Evolutionary conservation across 352 stramenopile genomes (phyloP).

Genomic region (Phytophthora sp.): DNA sequence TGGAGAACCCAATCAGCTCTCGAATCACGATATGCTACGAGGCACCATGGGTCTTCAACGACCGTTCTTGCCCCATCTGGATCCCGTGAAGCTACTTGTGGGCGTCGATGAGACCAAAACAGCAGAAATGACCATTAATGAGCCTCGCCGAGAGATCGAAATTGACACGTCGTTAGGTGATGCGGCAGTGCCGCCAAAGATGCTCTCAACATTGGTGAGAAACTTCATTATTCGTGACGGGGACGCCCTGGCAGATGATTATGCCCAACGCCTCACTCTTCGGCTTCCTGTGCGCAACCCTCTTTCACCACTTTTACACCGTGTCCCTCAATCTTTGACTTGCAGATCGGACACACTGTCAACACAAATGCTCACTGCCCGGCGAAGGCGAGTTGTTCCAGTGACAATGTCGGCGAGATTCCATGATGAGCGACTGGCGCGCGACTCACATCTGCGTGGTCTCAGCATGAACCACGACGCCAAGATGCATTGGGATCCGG

Average conservation of each 20-base stretch:
- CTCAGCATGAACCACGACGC: slow-evolving; percentile 39
- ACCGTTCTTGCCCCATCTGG: slow-evolving; percentile 27
- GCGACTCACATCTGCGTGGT: slow-evolving; percentile 45
- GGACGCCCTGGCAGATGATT: slow-evolving; percentile 44
- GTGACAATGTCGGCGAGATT: slow-evolving; percentile 24
- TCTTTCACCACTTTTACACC: slow-evolving; percentile 25
- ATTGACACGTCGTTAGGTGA: slow-evolving; percentile 24
- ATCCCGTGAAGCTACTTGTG: slow-evolving; percentile 21
- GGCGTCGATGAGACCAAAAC: slow-evolving; percentile 21
- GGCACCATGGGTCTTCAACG: slow-evolving; percentile 7
- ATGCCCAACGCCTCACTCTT: slow-evolving; percentile 39
- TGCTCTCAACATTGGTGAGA: slow-evolving; percentile 52
- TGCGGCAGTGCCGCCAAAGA: slow-evolving; percentile 40
- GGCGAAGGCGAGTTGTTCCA: slow-evolving; percentile 17
- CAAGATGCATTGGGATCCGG: slow-evolving; percentile 53
- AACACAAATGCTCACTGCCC: slow-evolving; percentile 19
- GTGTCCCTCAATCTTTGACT: slow-evolving; percentile 8
- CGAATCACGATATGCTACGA: slow-evolving; percentile 1
- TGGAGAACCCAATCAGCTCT: slow-evolving; percentile 20
- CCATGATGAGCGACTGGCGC: slow-evolving; percentile 27
- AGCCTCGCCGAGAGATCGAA: slow-evolving; percentile 5
- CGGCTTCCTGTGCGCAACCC: slow-evolving; percentile 29
- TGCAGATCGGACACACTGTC: slow-evolving; percentile 5
- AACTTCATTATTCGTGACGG: slow-evolving; percentile 57
- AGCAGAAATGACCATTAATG: not conserved